phyloP scores from a whole-genome alignment of 2,329 filamentous ascomycete species.

The Diaporthe vexans region DNA sequence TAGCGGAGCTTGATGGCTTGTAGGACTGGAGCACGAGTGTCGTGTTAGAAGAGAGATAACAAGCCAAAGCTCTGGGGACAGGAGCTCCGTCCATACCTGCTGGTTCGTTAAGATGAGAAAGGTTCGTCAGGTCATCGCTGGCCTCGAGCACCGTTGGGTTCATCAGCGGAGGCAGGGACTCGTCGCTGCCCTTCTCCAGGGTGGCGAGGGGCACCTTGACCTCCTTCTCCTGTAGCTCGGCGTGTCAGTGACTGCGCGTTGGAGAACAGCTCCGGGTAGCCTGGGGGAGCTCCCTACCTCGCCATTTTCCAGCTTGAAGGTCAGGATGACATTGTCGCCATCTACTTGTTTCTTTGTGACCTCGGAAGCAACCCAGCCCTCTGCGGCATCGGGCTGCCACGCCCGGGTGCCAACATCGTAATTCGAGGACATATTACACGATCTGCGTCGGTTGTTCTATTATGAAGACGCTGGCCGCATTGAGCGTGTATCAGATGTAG shows the following conservation, averaged over 20 bases:
- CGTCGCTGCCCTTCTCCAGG: conserved; percentile 82
- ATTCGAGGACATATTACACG: conserved; percentile 82
- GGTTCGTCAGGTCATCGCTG: conserved; percentile 96
- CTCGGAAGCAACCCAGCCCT: conserved; percentile 98
- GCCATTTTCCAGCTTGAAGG: conserved; percentile 92
- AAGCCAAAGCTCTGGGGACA: not conserved
- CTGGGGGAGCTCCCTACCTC: conserved; percentile 73
- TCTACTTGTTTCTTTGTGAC: conserved; percentile 87
- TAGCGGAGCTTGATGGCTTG: conserved; percentile 98
- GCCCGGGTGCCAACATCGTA: conserved; percentile 98
- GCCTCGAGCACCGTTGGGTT: conserved; percentile 98
- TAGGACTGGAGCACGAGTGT: conserved; percentile 73
- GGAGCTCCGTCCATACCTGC: conserved; percentile 76
- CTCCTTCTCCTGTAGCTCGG: conserved; percentile 75
- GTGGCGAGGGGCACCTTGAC: conserved; percentile 83
- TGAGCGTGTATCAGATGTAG: conserved; percentile 32
- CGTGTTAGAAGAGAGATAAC: conserved; percentile 42
- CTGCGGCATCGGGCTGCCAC: conserved; percentile 96
- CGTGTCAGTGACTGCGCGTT: conserved; percentile 33
- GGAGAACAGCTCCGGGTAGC: not conserved
- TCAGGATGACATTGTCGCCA: conserved; percentile 87
- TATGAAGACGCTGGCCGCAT: conserved; percentile 16
- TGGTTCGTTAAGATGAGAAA: conserved; percentile 98
- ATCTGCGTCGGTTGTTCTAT: conserved; percentile 35
- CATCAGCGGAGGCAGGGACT: conserved; percentile 91